Evolutionary conservation across 2,329 filamentous ascomycete genomes (phyloP).

Genomic region (Sordariomycetes sp.): DNA sequence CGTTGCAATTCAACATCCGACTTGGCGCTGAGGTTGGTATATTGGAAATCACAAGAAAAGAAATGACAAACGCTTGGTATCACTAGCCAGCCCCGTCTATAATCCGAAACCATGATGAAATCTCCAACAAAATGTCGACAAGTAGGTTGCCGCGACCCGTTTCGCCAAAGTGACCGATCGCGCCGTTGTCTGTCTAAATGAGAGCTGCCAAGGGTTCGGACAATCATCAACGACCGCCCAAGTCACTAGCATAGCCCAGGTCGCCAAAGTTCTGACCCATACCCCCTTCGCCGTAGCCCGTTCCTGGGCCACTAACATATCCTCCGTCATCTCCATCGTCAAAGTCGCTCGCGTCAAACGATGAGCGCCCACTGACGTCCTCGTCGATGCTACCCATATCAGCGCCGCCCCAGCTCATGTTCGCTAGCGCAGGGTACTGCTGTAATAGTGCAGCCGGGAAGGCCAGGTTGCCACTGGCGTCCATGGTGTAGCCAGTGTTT

Average conservation of each 20-base stretch:
- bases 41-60: background rate
- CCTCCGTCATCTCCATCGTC: slow-evolving; percentile 65
- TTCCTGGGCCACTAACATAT: slow-evolving; percentile 55
- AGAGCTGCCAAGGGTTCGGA: background rate
- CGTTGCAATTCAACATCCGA: too few species aligned
- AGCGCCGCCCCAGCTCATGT: slow-evolving; percentile 66
- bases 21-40: too few species aligned
- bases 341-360: slow-evolving; percentile 74
- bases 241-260: slow-evolving; percentile 43
- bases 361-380: slow-evolving; percentile 69
- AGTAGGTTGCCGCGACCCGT: background rate
- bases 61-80: slow-evolving; percentile 3
- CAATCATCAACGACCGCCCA: slow-evolving; percentile 28
- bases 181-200: background rate
- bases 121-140: background rate
- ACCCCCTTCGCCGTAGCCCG: slow-evolving; percentile 47
- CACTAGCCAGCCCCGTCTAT: slow-evolving; percentile 3
- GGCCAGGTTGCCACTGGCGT: slow-evolving; percentile 48
- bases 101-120: background rate
- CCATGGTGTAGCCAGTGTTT: slow-evolving; percentile 48
- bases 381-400: slow-evolving; percentile 67
- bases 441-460: slow-evolving; percentile 83
- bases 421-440: slow-evolving; percentile 89
- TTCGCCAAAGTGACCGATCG: too few species aligned
- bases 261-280: slow-evolving; percentile 46